Conservation (phyloP, 2,329 filamentous ascomycete species). For the Metarhizium rileyi region DNA sequence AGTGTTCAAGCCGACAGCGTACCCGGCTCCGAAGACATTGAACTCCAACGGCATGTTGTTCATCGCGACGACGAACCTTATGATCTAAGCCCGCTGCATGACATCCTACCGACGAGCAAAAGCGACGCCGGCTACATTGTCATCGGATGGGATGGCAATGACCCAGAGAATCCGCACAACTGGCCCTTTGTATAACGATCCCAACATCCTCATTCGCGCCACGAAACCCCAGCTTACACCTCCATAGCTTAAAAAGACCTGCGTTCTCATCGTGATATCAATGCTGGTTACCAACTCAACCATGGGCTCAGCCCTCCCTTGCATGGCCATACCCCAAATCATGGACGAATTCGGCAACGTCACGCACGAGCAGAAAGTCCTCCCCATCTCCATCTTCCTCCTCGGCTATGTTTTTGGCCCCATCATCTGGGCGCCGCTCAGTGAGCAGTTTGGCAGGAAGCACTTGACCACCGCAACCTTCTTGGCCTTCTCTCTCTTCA, state of each 20-base stretch:
- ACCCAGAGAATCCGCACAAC: conserved; percentile 44
- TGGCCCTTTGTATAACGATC: conserved; percentile 30
- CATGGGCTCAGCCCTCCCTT: conserved; percentile 54
- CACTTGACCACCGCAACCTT: conserved; percentile 36
- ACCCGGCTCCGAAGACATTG: not conserved
- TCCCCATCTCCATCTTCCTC: conserved; percentile 55
- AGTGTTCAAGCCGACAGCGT: not conserved
- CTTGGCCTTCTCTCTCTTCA: conserved; percentile 37
- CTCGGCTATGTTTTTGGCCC: conserved; percentile 54
- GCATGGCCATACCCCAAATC: conserved; percentile 51
- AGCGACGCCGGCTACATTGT: conserved; percentile 24
- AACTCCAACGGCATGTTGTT: not conserved
- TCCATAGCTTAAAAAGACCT: conserved; percentile 41
- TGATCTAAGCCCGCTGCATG: conserved; percentile 21
- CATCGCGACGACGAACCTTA: conserved; percentile 28
- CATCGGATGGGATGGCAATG: conserved; percentile 36
- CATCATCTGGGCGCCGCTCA: conserved; percentile 54
- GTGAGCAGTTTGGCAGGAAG: conserved; percentile 53
- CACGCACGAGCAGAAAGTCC: conserved; percentile 32
- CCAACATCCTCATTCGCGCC: not conserved
- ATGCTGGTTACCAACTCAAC: conserved; percentile 57
- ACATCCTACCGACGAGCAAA: conserved; percentile 22
- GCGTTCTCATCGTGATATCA: conserved; percentile 45
- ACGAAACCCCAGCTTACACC: not conserved
- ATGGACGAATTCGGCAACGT: conserved; percentile 46